A percentile compares a stretch with the other conserved stretches of the same genome.
phyloP scores from a whole-genome alignment of 441 rosid species.

The Raphanus hybrid region DNA sequence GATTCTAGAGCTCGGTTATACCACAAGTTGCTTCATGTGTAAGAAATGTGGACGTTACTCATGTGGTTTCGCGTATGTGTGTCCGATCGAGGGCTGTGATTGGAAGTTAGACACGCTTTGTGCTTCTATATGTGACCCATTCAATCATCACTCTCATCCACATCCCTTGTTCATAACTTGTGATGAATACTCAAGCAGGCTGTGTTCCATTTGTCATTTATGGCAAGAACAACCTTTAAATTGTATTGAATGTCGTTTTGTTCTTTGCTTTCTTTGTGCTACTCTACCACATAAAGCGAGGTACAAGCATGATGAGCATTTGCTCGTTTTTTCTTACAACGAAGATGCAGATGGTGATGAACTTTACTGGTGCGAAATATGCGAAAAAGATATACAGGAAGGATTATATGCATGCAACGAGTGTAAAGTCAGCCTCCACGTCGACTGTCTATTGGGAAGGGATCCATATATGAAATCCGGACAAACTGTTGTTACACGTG shows the following conservation, averaged over 20 bases:
- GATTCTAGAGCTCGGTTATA: background rate
- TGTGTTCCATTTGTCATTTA: constrained; percentile 11
- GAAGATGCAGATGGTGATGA: background rate
- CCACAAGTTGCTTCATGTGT: background rate
- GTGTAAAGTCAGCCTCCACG: background rate
- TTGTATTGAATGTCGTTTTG: constrained; percentile 15
- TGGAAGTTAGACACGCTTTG: constrained; percentile 1
- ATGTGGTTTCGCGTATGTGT: constrained; percentile 20
- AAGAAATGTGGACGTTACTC: background rate
- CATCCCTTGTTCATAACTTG: constrained; percentile 5
- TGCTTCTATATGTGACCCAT: constrained; percentile 15
- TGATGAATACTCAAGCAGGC: fast-evolving
- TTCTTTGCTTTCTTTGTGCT: constrained; percentile 21
- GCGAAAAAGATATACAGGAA: background rate
- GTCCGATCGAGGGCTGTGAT: background rate
- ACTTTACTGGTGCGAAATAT: background rate
- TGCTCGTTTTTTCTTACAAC: background rate
- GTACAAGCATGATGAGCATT: constrained; percentile 21
- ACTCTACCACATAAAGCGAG: constrained; percentile 7
- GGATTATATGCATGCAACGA: background rate
- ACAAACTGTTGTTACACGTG: background rate
- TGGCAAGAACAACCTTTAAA: fast-evolving
- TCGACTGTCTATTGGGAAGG: background rate
- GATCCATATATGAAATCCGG: background rate
- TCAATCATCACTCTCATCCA: background rate